Percentiles rank a stretch among this genome's conserved stretches.
Evolutionary conservation across 768 basidiomycete genomes (phyloP).

Genomic region (Zangia roseola): DNA sequence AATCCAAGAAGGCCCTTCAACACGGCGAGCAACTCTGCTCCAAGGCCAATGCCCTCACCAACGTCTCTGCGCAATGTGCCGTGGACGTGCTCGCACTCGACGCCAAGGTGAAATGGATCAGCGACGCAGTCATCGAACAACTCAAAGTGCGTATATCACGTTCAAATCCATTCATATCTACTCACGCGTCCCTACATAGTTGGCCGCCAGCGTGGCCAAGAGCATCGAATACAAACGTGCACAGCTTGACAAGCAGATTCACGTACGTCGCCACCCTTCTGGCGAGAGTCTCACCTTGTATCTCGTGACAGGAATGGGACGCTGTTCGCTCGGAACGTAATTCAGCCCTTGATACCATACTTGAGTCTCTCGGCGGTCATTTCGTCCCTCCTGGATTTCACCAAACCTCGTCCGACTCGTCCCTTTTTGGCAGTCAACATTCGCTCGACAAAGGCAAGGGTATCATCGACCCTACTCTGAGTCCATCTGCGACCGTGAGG

Average conservation of each 20-base stretch:
- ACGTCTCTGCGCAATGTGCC: conserved; percentile 60
- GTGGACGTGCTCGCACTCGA: conserved; percentile 76
- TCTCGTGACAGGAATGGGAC: conserved; percentile 67
- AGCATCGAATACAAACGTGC: conserved; percentile 70
- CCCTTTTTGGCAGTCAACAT: conserved; percentile 78
- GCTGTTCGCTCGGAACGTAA: conserved; percentile 54
- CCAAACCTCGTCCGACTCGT: conserved; percentile 60
- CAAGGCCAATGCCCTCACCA: conserved; percentile 60
- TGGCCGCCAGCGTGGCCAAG: conserved; percentile 72
- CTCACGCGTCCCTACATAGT: conserved; percentile 38
- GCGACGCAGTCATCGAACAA: conserved; percentile 71
- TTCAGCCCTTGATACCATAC: conserved; percentile 61
- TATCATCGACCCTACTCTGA: conserved; percentile 39
- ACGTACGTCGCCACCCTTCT: conserved; percentile 40
- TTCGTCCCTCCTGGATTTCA: conserved; percentile 79
- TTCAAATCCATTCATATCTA: too few species aligned
- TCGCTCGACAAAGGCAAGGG: conserved; percentile 42
- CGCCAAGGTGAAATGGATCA: conserved; percentile 78
- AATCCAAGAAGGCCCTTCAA: conserved; percentile 81
- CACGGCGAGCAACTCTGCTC: conserved; percentile 76
- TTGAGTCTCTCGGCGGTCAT: conserved; percentile 72
- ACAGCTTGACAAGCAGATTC: conserved; percentile 56
- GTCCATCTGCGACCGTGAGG: conserved; percentile 32
- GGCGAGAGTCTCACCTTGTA: background rate
- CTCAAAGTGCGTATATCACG: conserved; percentile 53